Evolutionary conservation across 2,329 filamentous ascomycete species (phyloP).

Genomic region (Talaromyces sp.): DNA sequence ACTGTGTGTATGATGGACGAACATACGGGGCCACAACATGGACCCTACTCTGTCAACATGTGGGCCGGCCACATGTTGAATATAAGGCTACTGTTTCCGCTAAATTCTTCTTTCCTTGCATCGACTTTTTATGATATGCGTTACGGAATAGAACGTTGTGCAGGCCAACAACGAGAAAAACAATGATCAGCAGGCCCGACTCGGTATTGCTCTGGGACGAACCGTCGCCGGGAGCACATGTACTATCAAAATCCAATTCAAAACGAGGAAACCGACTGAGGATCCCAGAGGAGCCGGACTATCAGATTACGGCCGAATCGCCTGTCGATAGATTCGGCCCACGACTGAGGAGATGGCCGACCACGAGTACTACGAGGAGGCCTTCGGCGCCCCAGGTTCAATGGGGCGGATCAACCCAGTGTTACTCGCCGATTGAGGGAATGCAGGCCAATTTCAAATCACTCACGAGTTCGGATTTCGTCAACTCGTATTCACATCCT

Average conservation of each 20-base stretch:
- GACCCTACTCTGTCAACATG: neutral
- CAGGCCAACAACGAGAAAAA: neutral
- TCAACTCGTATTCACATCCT: neutral
- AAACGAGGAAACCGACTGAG: neutral
- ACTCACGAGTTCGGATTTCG: neutral
- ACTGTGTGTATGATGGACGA: neutral
- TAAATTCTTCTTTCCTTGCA: neutral
- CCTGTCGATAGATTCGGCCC: conserved; percentile 8
- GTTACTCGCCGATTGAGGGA: conserved; percentile 4
- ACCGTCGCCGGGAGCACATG: neutral
- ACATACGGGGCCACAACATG: neutral
- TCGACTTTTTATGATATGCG: neutral
- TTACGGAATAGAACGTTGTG: neutral
- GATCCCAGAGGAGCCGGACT: neutral
- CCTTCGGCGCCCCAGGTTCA: neutral
- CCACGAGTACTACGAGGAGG: neutral
- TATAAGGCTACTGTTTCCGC: neutral
- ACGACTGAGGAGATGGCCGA: neutral
- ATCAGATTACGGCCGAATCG: neutral
- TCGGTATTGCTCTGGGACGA: neutral
- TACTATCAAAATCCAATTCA: neutral
- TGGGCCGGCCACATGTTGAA: neutral
- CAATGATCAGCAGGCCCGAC: neutral
- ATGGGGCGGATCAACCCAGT: neutral
- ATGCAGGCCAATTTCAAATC: neutral